These are phyloP conservation scores for Allantophomopsis lycopodina DNA, from an alignment of 2,329 filamentous ascomycete genomes.

Conservation along the genomic window DNA sequence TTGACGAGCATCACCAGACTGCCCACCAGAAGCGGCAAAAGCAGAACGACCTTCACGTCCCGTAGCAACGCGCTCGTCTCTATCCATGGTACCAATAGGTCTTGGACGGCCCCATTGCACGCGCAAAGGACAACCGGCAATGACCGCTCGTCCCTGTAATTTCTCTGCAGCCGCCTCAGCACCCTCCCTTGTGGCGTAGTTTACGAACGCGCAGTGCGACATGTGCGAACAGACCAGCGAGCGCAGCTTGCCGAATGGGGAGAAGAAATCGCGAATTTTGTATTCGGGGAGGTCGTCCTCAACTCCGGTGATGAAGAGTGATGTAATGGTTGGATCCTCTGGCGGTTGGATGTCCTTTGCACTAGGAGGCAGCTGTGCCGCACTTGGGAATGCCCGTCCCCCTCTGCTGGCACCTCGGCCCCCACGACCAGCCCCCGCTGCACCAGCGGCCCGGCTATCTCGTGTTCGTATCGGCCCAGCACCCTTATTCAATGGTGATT, in stretches of 20 bases:
- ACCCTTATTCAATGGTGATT: slow-evolving; percentile 31
- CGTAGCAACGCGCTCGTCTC: slow-evolving; percentile 70
- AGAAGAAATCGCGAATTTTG: slow-evolving; percentile 82
- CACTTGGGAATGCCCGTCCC: slow-evolving; percentile 48
- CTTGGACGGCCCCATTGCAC: slow-evolving; percentile 90
- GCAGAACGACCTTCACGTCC: slow-evolving; percentile 61
- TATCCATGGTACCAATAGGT: slow-evolving; percentile 81
- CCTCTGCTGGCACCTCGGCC: slow-evolving; percentile 24
- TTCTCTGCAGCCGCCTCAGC: slow-evolving; percentile 77
- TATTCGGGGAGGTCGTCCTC: slow-evolving; percentile 94
- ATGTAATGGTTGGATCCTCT: slow-evolving; percentile 73
- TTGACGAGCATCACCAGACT: slow-evolving; percentile 14
- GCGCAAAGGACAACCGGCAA: slow-evolving; percentile 79
- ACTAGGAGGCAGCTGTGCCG: slow-evolving; percentile 63
- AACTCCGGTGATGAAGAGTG: slow-evolving; percentile 85
- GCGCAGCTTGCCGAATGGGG: slow-evolving; percentile 76
- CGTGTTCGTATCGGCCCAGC: slow-evolving; percentile 71
- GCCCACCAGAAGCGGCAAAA: slow-evolving; percentile 22
- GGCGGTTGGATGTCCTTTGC: slow-evolving; percentile 81
- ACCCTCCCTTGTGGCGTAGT: slow-evolving; percentile 72
- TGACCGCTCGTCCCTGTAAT: slow-evolving; percentile 77
- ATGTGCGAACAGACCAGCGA: slow-evolving; percentile 93
- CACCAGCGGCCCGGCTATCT: slow-evolving; percentile 39
- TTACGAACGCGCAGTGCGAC: slow-evolving; percentile 93
- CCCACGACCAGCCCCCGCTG: slow-evolving; percentile 19